These are phyloP conservation scores for Suhomyces coccinellae DNA, from an alignment of 1,139 yeast species.

Conservation along the genomic window DNA sequence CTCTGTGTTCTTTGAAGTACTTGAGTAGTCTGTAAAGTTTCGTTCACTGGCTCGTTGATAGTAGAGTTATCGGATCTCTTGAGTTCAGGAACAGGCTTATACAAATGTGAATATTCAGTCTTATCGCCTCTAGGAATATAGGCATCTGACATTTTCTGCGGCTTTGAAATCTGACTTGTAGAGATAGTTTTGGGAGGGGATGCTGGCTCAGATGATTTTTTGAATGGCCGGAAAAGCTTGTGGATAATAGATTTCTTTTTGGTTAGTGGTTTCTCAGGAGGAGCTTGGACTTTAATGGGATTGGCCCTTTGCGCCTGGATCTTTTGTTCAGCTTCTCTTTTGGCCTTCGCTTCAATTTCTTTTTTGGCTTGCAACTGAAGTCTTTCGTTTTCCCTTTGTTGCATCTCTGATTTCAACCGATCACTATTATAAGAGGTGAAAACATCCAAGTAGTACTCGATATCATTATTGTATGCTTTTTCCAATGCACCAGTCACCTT, in stretches of 20 bases:
- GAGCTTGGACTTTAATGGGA: neutral
- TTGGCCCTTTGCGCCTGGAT: neutral
- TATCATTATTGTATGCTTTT: constrained; percentile 24
- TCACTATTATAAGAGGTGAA: constrained; percentile 15
- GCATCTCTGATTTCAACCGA: constrained; percentile 4
- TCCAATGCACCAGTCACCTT: constrained; percentile 25
- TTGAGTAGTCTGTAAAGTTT: neutral
- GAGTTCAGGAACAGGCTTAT: constrained; percentile 21
- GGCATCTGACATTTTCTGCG: constrained; percentile 19
- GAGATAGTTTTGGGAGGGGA: neutral
- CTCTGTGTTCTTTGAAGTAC: constrained; percentile 3
- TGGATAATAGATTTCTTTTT: constrained; percentile 23
- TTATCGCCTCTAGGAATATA: constrained; percentile 25
- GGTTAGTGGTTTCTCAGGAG: constrained; percentile 2
- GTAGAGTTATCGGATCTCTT: constrained; percentile 8
- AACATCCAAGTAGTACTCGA: constrained; percentile 22
- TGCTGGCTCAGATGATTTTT: constrained; percentile 4
- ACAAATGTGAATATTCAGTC: constrained; percentile 16
- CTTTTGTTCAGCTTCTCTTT: neutral
- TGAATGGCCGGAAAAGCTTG: constrained; percentile 21
- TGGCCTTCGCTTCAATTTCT: neutral
- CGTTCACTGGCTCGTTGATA: neutral
- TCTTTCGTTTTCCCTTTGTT: constrained; percentile 6
- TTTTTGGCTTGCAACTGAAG: constrained; percentile 1
- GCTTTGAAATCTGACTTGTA: neutral